Percentiles rank a stretch among this genome's conserved stretches.
phyloP scores from a whole-genome alignment of 108 stramenopile species.

The Craspedostauros australis region DNA sequence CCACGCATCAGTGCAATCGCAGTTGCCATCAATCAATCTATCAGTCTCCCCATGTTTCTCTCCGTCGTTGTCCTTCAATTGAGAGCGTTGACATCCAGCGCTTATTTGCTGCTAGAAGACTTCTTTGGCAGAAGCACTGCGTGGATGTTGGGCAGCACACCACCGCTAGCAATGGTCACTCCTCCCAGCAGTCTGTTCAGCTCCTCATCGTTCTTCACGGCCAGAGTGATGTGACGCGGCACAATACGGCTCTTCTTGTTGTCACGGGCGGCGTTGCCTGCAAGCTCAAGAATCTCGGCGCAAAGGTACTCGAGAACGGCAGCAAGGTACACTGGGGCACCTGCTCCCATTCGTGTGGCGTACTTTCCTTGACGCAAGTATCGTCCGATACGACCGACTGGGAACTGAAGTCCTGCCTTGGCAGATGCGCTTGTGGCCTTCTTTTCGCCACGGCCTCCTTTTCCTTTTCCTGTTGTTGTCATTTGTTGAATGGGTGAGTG shows the following conservation, averaged over 20 bases:
- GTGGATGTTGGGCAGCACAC: constrained; percentile 92
- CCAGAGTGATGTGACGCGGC: constrained; percentile 93
- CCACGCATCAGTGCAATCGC: no score
- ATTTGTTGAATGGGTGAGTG: constrained; percentile 33
- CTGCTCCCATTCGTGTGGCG: constrained; percentile 90
- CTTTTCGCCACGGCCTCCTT: constrained; percentile 79
- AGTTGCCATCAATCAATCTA: no score
- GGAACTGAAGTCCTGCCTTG: constrained; percentile 98
- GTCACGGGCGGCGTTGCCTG: constrained; percentile 96
- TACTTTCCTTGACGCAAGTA: constrained; percentile 94
- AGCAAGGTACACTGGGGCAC: constrained; percentile 96
- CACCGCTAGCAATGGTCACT: constrained; percentile 93
- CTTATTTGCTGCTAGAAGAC: constrained; percentile 39
- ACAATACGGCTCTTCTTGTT: constrained; percentile 95
- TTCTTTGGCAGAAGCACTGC: constrained; percentile 86
- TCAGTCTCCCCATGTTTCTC: no score
- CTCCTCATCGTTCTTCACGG: constrained; percentile 92
- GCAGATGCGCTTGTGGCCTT: constrained; percentile 76
- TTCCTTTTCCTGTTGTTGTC: constrained; percentile 53
- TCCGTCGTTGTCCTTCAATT: no score
- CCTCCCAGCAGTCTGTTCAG: constrained; percentile 84
- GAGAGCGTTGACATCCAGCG: not conserved
- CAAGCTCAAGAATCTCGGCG: constrained; percentile 94
- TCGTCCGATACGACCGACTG: constrained; percentile 92
- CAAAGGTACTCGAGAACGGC: constrained; percentile 94